A percentile compares a stretch with the other conserved stretches of the same genome.
Conservation (phyloP, 768 basidiomycete genomes). For the Phallus indusiatus region DNA sequence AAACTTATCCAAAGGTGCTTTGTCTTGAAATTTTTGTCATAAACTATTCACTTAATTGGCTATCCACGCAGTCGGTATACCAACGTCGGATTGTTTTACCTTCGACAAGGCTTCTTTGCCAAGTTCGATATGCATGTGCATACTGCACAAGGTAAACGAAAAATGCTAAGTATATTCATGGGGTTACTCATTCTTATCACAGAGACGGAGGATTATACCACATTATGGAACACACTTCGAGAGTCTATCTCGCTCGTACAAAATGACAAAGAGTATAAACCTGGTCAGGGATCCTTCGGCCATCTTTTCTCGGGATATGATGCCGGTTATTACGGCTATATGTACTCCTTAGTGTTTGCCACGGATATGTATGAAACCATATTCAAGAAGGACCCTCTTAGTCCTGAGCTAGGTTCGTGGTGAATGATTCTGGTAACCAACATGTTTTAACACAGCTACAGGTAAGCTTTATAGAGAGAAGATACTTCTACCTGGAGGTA, state of each 20-base stretch:
- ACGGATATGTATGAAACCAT: conserved; percentile 59
- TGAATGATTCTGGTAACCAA: not conserved
- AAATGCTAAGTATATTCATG: not conserved
- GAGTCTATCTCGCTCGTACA: conserved; percentile 64
- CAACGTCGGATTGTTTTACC: conserved; percentile 73
- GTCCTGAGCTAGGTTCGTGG: conserved; percentile 39
- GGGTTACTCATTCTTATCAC: conserved; percentile 6
- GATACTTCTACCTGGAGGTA: conserved; percentile 67
- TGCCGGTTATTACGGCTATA: conserved; percentile 63
- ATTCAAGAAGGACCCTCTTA: conserved; percentile 74
- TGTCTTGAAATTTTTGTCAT: not conserved
- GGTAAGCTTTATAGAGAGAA: conserved; percentile 61
- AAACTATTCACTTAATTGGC: not conserved
- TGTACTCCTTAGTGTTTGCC: conserved; percentile 61
- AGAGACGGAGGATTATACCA: conserved; percentile 66
- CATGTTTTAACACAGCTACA: not conserved
- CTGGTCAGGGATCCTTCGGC: conserved; percentile 68
- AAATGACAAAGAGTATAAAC: conserved; percentile 37
- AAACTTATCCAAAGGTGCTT: conserved; percentile 70
- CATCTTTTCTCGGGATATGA: conserved; percentile 74
- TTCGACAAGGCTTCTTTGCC: conserved; percentile 80
- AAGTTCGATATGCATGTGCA: conserved; percentile 71
- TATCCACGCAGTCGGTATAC: conserved; percentile 41
- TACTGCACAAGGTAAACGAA: conserved; percentile 46
- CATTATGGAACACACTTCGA: conserved; percentile 67